Base-by-base conservation (phyloP, 257 asterid species). In the Primulina eburnea region DNA sequence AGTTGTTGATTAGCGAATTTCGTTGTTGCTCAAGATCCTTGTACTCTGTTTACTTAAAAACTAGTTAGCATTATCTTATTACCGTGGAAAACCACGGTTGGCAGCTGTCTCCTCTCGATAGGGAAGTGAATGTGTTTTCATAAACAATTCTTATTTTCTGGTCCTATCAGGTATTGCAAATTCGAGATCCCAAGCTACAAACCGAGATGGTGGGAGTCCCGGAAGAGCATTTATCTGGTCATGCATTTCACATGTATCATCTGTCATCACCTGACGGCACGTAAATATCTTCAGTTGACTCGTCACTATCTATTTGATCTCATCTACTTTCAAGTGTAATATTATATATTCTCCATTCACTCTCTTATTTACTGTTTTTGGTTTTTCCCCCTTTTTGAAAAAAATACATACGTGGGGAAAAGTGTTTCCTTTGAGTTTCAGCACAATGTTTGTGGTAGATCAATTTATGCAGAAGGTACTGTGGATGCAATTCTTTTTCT, bases 401-500 rank as follows among this genome's bases (percentile, higher is more conserved):
- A 14, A 50, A 50, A 16, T 14, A 17, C 5, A 50, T 50, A 14
- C 5, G 7, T 29, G 38, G 73, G 58, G 57, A 34, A 17, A 80
- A 94, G 97, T 38, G 99, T 94, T 70, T 76, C 97, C 64, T 90
- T 94, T 59, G 96, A 91, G 86, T 89, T 91, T 77, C 95, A 91
- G 82, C 99, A 91, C 84, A 91, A 94, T 75, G 97, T 91, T 63
- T 91, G 99, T 52, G 99, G 97, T 65, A 84, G 99, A 86, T 93
- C 97, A 59, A 93, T 93, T 80, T 93, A 93, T 70, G 99, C 99
- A 1, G 97, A 94, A 78, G 97, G 99, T 9, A 91, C 97, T 1
- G 96, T 94, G 38, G 99, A 93, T 79, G 97, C 97, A 16, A 72
- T 86, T 33, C 96, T 93, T 72, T 93, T 93, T 77, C 96, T 93